A percentile compares a stretch with the other conserved stretches of the same genome.
Conservation (phyloP, 1,284 basidiomycete species). For the Naganishia cerealis region DNA sequence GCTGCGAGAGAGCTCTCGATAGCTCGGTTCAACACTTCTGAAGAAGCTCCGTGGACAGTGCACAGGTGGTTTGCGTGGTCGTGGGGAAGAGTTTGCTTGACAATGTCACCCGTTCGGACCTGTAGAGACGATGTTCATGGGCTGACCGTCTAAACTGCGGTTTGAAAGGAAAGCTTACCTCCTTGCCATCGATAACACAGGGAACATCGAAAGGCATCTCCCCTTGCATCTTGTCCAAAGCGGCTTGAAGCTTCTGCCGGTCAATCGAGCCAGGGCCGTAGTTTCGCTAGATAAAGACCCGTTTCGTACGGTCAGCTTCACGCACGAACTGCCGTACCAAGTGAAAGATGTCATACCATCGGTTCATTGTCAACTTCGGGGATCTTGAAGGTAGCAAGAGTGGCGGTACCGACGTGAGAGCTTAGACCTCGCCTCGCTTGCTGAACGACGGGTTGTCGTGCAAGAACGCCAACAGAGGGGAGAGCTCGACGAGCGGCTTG, state of each 20-base stretch:
- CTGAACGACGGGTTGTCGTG: constrained; percentile 23
- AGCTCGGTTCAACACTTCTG: constrained; percentile 70
- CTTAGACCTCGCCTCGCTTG: constrained; percentile 11
- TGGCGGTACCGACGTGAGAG: constrained; percentile 57
- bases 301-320: constrained; percentile 39
- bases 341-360: constrained; percentile 62
- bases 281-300: constrained; percentile 51
- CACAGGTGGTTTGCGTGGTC: constrained; percentile 79
- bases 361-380: constrained; percentile 86
- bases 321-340: not conserved
- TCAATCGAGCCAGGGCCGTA: constrained; percentile 82
- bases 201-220: constrained; percentile 87
- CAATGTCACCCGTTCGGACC: constrained; percentile 80
- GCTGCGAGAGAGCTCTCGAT: constrained; percentile 86
- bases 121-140: constrained; percentile 45
- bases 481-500: constrained; percentile 15
- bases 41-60: constrained; percentile 84
- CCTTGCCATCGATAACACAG: constrained; percentile 85
- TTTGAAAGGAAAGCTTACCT: constrained; percentile 58
- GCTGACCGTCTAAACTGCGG: not conserved
- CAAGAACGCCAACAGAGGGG: constrained; percentile 4
- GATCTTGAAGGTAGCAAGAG: constrained; percentile 75
- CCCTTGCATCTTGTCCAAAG: constrained; percentile 76
- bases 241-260: constrained; percentile 71
- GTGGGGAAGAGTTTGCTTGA: constrained; percentile 77